Conservation (phyloP, 2,329 filamentous ascomycete genomes). For the Hysterium pulicare region DNA sequence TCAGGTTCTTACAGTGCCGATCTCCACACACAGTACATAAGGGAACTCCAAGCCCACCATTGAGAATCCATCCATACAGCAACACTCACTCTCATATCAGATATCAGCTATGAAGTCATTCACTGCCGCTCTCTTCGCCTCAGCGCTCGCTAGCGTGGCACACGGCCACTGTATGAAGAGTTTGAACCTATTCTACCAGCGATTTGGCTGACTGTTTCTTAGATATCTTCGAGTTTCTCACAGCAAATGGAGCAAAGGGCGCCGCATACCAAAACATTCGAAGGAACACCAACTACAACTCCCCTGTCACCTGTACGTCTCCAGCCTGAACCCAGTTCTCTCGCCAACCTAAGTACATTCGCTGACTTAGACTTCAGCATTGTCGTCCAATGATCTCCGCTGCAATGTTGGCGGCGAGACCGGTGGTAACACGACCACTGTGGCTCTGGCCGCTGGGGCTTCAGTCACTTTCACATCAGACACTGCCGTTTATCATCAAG, state of each 20-base stretch:
- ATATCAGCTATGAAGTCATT: conserved; percentile 30
- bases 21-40: conserved; percentile 14
- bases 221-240: conserved; percentile 39
- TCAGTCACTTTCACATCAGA: conserved; percentile 35
- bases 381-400: conserved; percentile 29
- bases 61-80: conserved; percentile 1
- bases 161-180: conserved; percentile 33
- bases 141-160: conserved; percentile 32
- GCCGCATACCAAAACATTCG: conserved; percentile 34
- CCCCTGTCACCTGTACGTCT: conserved; percentile 26
- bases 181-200: not conserved
- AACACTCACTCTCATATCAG: not conserved
- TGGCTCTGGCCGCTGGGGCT: conserved; percentile 34
- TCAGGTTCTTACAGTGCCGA: not conserved
- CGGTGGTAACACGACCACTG: conserved; percentile 27
- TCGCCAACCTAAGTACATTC: not conserved
- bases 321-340: not conserved
- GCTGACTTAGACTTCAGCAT: conserved; percentile 4
- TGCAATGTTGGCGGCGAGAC: conserved; percentile 34
- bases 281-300: conserved; percentile 38
- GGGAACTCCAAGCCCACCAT: not conserved
- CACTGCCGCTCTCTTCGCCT: conserved; percentile 28
- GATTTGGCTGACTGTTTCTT: not conserved
- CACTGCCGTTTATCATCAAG: conserved; percentile 37
- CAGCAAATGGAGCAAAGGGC: conserved; percentile 34